Conservation (phyloP, 2,329 filamentous ascomycete genomes). For the Macroventuria anomochaeta region DNA sequence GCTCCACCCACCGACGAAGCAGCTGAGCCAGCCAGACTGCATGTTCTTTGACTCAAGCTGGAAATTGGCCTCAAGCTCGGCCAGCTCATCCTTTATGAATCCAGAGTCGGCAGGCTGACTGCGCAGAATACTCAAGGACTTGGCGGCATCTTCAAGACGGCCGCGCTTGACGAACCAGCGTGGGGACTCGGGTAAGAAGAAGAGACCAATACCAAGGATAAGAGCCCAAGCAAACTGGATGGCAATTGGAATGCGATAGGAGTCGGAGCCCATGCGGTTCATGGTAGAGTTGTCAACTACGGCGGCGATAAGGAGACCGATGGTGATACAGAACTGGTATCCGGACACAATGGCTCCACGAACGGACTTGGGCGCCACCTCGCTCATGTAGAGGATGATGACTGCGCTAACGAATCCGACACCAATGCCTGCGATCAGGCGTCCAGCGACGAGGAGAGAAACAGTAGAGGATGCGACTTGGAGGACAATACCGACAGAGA, state of each 20-base stretch:
- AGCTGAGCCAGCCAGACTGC: conserved; percentile 70
- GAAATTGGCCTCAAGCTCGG: conserved; percentile 88
- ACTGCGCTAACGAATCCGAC: conserved; percentile 50
- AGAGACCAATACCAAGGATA: conserved; percentile 73
- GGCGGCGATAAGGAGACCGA: conserved; percentile 77
- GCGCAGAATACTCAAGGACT: conserved; percentile 70
- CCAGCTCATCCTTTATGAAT: conserved; percentile 78
- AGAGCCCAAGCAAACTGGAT: conserved; percentile 83
- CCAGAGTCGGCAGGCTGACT: conserved; percentile 75
- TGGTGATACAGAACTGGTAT: conserved; percentile 84
- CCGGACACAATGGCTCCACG: conserved; percentile 74
- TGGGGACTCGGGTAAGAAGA: conserved; percentile 83
- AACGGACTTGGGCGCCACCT: conserved; percentile 74
- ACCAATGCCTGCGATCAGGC: conserved; percentile 50
- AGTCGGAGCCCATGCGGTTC: conserved; percentile 65
- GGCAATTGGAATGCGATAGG: conserved; percentile 77
- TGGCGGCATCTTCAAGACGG: conserved; percentile 68
- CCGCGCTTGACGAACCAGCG: conserved; percentile 85
- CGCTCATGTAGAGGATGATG: conserved; percentile 78
- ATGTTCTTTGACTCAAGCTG: conserved; percentile 71
- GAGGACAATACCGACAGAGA: conserved; percentile 48
- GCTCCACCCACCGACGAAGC: conserved; percentile 63
- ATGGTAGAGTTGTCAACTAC: conserved; percentile 76
- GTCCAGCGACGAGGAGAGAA: conserved; percentile 46
- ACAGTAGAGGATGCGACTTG: conserved; percentile 46